Evolutionary conservation across 1,284 basidiomycete species (phyloP).

Genomic region (Flammula alnicola): DNA sequence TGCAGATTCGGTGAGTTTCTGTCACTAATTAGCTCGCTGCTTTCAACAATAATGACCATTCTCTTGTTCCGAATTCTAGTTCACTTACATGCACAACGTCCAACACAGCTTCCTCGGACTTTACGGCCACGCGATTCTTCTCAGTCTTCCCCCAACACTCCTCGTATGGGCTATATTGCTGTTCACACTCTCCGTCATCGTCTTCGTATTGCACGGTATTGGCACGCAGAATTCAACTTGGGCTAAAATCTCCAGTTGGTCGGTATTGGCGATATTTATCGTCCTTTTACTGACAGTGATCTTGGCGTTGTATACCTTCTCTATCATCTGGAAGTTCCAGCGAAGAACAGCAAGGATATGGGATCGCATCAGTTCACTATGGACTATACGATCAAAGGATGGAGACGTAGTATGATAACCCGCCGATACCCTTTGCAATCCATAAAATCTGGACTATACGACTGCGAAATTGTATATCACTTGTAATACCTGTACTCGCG

Average conservation of each 20-base stretch:
- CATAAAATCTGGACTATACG: no score
- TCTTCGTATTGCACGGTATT: conserved; percentile 46
- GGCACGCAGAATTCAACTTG: conserved; percentile 20
- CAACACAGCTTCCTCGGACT: conserved; percentile 48
- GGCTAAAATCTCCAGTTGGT: conserved; percentile 41
- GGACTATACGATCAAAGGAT: no score
- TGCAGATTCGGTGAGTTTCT: conserved; percentile 42
- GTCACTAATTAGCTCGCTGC: background rate
- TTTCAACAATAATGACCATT: background rate
- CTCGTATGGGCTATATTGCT: conserved; percentile 57
- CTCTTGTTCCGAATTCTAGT: conserved; percentile 33
- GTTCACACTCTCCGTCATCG: conserved; percentile 49
- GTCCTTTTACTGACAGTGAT: conserved; percentile 41
- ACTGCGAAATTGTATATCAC: conserved; percentile 3
- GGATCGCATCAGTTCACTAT: conserved; percentile 17
- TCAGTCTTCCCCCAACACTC: conserved; percentile 56
- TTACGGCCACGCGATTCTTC: conserved; percentile 54
- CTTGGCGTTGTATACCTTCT: conserved; percentile 49
- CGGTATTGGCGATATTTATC: conserved; percentile 42
- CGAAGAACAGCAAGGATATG: conserved; percentile 25
- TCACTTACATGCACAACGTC: conserved; percentile 56
- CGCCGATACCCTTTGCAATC: no score
- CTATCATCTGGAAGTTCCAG: conserved; percentile 51
- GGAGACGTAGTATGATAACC: no score
- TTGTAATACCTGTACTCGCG: no score